Conservation (phyloP, 306 rosid genomes). For the Castanea mollissima region DNA sequence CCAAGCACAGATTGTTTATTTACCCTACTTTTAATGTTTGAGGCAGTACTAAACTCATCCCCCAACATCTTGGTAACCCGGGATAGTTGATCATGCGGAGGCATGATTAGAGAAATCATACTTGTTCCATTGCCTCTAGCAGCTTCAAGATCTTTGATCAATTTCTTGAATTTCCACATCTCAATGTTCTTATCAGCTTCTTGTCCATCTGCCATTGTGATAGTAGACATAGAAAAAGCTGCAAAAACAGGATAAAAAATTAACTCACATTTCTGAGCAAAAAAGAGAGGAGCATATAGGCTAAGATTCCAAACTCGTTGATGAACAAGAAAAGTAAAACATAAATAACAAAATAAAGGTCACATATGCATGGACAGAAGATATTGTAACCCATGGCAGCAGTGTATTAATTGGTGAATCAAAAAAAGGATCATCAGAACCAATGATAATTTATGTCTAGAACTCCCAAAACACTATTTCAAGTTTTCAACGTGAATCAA, state of each 20-base stretch:
- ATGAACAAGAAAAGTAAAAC: background rate
- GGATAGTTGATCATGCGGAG: conserved; percentile 36
- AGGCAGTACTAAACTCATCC: conserved; percentile 93
- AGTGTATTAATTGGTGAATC: background rate
- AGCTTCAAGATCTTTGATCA: conserved; percentile 83
- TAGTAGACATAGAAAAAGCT: background rate
- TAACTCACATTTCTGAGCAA: background rate
- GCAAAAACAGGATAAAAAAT: background rate
- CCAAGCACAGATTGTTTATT: conserved; percentile 83
- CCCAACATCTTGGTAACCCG: conserved; percentile 94
- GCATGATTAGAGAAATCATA: conserved; percentile 73
- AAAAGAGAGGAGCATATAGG: background rate
- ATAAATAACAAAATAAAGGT: background rate
- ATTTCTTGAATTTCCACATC: conserved; percentile 88
- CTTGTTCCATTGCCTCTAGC: conserved; percentile 93
- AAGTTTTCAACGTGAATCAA: background rate
- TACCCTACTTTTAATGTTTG: conserved; percentile 88
- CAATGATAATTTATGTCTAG: background rate
- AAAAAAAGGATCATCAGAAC: background rate
- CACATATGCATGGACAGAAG: background rate
- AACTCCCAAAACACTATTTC: background rate
- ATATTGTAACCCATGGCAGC: background rate
- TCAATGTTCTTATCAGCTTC: conserved; percentile 91
- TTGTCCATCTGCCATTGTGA: conserved; percentile 66
- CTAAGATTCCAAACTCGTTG: background rate